Evolutionary conservation across 805 yeast species (phyloP).

Genomic region (Cyberlindnera bimundalis): DNA sequence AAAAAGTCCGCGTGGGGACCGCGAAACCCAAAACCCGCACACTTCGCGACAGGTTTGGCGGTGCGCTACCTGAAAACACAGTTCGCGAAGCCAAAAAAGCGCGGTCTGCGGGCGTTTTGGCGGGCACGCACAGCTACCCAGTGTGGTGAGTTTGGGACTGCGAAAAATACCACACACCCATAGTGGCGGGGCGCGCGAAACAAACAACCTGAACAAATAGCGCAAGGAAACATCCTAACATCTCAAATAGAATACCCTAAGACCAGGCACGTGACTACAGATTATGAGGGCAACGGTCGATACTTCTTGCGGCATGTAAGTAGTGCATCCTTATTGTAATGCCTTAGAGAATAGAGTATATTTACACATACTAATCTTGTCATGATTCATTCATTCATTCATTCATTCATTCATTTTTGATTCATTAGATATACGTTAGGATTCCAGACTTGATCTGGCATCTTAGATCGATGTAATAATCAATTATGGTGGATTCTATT

Average conservation of each 20-base stretch:
- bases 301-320: no score
- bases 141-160: no score
- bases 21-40: conserved; percentile 1
- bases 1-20: conserved; percentile 10
- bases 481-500: conserved; percentile 1
- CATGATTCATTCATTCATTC: background rate
- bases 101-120: no score
- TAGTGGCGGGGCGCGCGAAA: background rate
- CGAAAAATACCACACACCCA: background rate
- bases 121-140: no score
- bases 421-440: no score
- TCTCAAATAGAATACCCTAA: background rate
- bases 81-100: no score
- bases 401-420: no score
- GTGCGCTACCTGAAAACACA: no score
- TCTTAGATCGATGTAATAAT: conserved; percentile 14
- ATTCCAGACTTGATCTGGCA: background rate
- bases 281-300: background rate
- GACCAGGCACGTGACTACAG: no score
- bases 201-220: background rate
- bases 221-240: background rate
- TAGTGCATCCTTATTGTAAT: no score
- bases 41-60: no score
- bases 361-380: background rate
- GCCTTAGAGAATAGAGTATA: no score